phyloP scores from a whole-genome alignment of 345 rosid genomes.

The Lepidium africanum region DNA sequence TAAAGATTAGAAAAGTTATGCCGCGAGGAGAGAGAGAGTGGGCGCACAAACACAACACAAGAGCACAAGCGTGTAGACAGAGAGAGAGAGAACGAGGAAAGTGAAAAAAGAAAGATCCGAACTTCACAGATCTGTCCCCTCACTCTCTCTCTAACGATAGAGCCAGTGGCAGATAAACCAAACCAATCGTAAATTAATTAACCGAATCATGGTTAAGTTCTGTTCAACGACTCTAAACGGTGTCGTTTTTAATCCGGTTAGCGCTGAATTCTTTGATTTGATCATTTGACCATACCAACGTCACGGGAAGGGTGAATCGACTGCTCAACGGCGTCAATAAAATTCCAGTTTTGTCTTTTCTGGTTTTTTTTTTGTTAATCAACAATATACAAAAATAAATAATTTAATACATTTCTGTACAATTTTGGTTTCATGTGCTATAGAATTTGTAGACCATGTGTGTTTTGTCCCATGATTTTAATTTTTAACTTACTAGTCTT shows the following conservation, averaged over 20 bases:
- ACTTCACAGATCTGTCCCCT: conserved; percentile 26
- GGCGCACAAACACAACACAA: conserved; percentile 14
- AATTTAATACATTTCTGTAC: neutral
- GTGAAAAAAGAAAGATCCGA: conserved; percentile 26
- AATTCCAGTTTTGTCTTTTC: neutral
- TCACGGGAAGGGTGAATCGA: neutral
- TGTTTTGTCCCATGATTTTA: conserved; percentile 2
- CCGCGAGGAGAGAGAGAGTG: neutral
- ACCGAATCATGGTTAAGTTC: conserved; percentile 1
- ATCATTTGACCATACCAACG: neutral
- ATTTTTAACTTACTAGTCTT: neutral
- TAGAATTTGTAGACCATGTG: conserved; percentile 11
- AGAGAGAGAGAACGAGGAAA: conserved; percentile 29
- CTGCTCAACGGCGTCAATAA: conserved; percentile 4
- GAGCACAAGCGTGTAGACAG: conserved; percentile 25
- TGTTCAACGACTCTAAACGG: neutral
- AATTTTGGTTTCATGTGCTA: conserved; percentile 8
- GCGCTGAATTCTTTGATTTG: neutral
- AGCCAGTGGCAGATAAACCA: neutral
- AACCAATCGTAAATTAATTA: conserved; percentile 1
- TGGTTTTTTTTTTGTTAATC: neutral
- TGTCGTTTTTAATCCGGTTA: neutral
- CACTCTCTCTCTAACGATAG: neutral
- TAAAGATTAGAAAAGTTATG: neutral
- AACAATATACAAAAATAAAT: neutral